A percentile compares a stretch with the other conserved stretches of the same genome.
Evolutionary conservation across 352 stramenopile genomes (phyloP).

Genomic region (Globisporangium iwayamae): DNA sequence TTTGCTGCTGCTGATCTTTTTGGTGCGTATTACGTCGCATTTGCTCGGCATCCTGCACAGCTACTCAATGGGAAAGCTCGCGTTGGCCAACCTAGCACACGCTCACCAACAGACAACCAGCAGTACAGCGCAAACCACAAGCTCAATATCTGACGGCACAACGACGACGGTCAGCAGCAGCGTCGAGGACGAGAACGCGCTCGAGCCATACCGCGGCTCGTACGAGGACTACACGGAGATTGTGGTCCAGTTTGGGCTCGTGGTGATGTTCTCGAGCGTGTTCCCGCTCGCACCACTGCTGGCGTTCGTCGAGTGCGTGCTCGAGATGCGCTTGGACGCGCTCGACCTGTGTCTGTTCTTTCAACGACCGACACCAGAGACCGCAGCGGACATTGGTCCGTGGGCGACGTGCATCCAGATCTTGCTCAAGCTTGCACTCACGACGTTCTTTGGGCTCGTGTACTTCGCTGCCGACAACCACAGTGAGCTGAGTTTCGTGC

Average conservation of each 20-base stretch:
- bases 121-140: background rate
- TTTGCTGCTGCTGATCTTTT: constrained; percentile 33
- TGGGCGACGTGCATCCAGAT: constrained; percentile 34
- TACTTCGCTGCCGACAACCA: constrained; percentile 36
- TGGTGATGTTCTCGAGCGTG: constrained; percentile 42
- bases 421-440: constrained; percentile 30
- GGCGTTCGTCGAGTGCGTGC: constrained; percentile 32
- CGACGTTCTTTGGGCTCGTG: constrained; percentile 23
- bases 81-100: background rate
- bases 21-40: constrained; percentile 24
- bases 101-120: background rate
- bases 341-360: constrained; percentile 37
- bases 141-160: background rate
- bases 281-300: constrained; percentile 37
- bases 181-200: constrained; percentile 14
- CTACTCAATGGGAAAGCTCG: background rate
- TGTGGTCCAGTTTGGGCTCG: constrained; percentile 39
- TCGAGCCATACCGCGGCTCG: constrained; percentile 26
- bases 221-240: constrained; percentile 42
- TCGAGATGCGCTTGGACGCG: constrained; percentile 42
- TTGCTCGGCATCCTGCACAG: constrained; percentile 14
- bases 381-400: constrained; percentile 21
- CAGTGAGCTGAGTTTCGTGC: constrained; percentile 18
- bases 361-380: constrained; percentile 35
- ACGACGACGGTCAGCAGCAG: background rate